Base-by-base conservation (phyloP, 1,284 basidiomycete genomes). In the Ustilago tritici region DNA sequence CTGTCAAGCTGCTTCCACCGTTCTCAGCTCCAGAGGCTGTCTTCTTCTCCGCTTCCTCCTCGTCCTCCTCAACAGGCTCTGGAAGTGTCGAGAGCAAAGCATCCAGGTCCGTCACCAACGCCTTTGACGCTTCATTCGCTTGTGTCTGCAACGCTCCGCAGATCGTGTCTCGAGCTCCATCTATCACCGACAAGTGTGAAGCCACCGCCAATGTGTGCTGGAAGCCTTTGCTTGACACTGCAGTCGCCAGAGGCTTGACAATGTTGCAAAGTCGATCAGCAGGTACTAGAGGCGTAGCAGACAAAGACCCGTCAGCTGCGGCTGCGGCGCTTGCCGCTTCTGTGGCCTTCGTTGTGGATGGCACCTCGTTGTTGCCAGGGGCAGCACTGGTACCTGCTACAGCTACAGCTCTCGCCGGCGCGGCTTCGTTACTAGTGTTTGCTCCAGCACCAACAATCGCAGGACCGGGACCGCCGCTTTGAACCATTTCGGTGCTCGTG, bases 161-260 rank as follows among this genome's bases (percentile, higher is more conserved):
- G 64, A 86, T 79, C 56, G 71, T 62, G 11, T 82, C 79, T 28
- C 79, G 79, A 12, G 81, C 82, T 17, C 81, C 84, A 4, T 75
- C 76, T 15, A 86, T 63, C 12, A 65, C 40, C 7, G 82, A 68
- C 15, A 86, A 79, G 54, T 86, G 82, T 52, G 79, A 74, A 0
- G 84, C 84, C 43, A 86, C 80, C 32, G 79, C 73, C 17, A 86
- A 60, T n/a, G 84, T 86, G 66, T 84, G 70, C 61, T 86, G 84
- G 81, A 86, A 86, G 23, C 83, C 84, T 36, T 81, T 80, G 67
- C 74, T 75, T 32, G 80, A 81, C 35, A 86, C 80, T 28, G 83
- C 72, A 35, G 82, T 84, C 11, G 73, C 71, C 50, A 86, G 61
- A 14, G 84, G 84, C 31, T 76, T 76, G n/a, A 86, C 84, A 15